Evolutionary conservation across 2,329 filamentous ascomycete species (phyloP).

Genomic region (Incumbomyces lentus): DNA sequence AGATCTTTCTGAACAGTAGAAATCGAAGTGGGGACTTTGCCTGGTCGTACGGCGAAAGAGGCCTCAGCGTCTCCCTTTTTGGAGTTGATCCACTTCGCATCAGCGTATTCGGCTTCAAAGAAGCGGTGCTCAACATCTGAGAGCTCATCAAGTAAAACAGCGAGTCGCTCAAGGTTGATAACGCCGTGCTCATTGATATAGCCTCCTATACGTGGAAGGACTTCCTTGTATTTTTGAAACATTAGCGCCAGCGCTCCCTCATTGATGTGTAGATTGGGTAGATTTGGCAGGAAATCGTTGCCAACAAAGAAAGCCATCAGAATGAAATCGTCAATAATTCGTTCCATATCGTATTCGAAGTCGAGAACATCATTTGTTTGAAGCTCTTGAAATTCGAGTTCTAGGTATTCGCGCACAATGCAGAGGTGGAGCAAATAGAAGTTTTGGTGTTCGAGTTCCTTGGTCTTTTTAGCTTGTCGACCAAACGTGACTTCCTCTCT

Average conservation of each 20-base stretch:
- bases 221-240: slow-evolving; percentile 91
- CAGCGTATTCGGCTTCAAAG: slow-evolving; percentile 81
- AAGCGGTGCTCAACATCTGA: slow-evolving; percentile 83
- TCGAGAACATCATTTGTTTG: slow-evolving; percentile 59
- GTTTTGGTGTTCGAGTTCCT: slow-evolving; percentile 96
- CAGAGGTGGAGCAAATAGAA: slow-evolving; percentile 96
- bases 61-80: slow-evolving; percentile 66
- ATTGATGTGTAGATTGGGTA: slow-evolving; percentile 95
- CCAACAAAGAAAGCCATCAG: slow-evolving; percentile 99
- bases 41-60: slow-evolving; percentile 49
- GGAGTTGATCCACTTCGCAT: slow-evolving; percentile 83
- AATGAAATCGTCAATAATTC: slow-evolving; percentile 97
- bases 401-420: slow-evolving; percentile 93
- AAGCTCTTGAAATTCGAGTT: slow-evolving; percentile 91
- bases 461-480: slow-evolving; percentile 77
- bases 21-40: slow-evolving; percentile 55
- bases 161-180: slow-evolving; percentile 75
- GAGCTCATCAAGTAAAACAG: slow-evolving; percentile 68
- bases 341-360: slow-evolving; percentile 85
- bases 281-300: slow-evolving; percentile 96
- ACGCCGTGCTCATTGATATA: slow-evolving; percentile 94
- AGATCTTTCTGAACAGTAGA: slow-evolving; percentile 71
- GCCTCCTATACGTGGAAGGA: slow-evolving; percentile 75
- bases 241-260: slow-evolving; percentile 93
- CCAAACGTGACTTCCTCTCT: slow-evolving; percentile 98